phyloP scores from a whole-genome alignment of 129 eudicot genomes.

The Centrapalus pauciflorus region DNA sequence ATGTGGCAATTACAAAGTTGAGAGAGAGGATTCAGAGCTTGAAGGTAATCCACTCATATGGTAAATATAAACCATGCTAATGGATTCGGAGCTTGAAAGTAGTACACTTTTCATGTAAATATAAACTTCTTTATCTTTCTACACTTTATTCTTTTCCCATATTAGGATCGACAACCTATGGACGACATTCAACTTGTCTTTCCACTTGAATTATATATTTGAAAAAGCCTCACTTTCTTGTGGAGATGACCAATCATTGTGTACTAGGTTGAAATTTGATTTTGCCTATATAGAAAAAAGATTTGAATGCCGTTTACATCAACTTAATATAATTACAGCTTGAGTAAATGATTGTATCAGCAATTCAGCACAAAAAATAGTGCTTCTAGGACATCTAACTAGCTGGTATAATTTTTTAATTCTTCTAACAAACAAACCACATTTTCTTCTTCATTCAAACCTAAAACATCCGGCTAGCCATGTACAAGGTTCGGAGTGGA shows the following conservation, averaged over 20 bases:
- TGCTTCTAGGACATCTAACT: background rate
- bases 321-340: background rate
- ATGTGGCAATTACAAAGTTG: background rate
- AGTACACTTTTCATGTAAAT: too few relatives aligned
- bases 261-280: background rate
- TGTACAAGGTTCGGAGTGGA: background rate
- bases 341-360: background rate
- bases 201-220: too few relatives aligned
- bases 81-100: too few relatives aligned
- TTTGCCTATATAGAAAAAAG: background rate
- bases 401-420: background rate
- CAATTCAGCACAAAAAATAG: too few relatives aligned
- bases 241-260: too few relatives aligned
- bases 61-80: too few relatives aligned
- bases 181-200: background rate
- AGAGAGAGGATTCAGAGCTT: background rate
- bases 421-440: background rate
- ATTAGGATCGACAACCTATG: background rate
- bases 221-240: too few relatives aligned
- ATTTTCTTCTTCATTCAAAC: background rate
- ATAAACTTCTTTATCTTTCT: too few relatives aligned
- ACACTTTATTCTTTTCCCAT: background rate
- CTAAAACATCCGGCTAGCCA: background rate
- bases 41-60: background rate
- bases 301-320: background rate